Evolutionary conservation across 257 asterid genomes (phyloP).

Genomic region (Salvia splendens): DNA sequence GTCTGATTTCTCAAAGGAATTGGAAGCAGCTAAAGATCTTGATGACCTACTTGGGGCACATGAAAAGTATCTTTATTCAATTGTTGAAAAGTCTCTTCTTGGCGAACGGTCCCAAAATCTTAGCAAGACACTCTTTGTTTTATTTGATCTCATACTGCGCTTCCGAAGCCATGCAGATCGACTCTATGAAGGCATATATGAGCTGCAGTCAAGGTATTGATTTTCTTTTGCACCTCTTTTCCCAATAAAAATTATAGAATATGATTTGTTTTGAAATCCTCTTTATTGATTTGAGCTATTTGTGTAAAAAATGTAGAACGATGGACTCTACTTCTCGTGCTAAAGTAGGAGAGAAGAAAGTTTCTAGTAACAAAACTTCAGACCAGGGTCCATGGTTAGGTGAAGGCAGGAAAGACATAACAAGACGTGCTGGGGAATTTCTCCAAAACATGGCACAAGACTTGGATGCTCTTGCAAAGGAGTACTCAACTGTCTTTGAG

Average conservation of each 20-base stretch:
- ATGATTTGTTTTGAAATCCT: constrained; percentile 15
- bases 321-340: constrained; percentile 58
- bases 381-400: constrained; percentile 82
- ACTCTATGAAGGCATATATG: constrained; percentile 88
- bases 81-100: constrained; percentile 94
- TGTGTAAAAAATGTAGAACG: constrained; percentile 51
- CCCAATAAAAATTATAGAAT: constrained; percentile 10
- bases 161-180: constrained; percentile 91
- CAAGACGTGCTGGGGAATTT: constrained; percentile 85
- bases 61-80: constrained; percentile 80
- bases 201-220: constrained; percentile 83
- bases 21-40: constrained; percentile 91
- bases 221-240: constrained; percentile 27
- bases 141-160: constrained; percentile 83
- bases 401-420: constrained; percentile 90
- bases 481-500: constrained; percentile 79
- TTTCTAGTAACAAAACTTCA: constrained; percentile 55
- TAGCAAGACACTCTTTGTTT: constrained; percentile 65
- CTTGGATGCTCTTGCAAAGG: constrained; percentile 73
- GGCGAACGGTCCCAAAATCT: constrained; percentile 85
- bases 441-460: constrained; percentile 73
- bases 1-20: constrained; percentile 83
- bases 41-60: constrained; percentile 92
- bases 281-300: constrained; percentile 24
- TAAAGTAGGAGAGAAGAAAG: constrained; percentile 49